A percentile compares a stretch with the other conserved stretches of the same genome.
Conservation (phyloP, 163 green algal genomes). For the Scenedesmus sp. region DNA sequence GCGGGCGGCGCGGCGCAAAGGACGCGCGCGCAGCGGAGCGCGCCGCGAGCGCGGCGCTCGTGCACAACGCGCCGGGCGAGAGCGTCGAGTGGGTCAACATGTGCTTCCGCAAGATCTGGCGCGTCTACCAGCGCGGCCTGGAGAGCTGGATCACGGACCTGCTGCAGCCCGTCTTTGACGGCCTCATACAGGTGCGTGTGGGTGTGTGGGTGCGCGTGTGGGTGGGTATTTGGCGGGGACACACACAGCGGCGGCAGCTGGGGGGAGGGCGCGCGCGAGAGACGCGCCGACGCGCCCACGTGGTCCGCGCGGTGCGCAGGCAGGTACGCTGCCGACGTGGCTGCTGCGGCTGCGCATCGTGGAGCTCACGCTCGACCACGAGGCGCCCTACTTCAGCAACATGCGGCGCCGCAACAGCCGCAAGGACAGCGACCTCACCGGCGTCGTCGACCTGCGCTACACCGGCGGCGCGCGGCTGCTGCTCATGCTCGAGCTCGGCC, state of each 20-base stretch:
- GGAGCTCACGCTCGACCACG: constrained; percentile 95
- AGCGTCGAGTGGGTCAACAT: constrained; percentile 96
- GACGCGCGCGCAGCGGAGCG: constrained; percentile 22
- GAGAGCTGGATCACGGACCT: constrained; percentile 91
- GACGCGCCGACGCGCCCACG: too few relatives aligned
- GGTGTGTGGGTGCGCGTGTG: too few relatives aligned
- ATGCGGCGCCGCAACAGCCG: constrained; percentile 83
- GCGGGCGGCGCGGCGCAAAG: not conserved
- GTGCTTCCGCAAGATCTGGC: constrained; percentile 93
- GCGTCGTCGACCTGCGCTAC: constrained; percentile 92
- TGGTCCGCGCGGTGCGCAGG: too few relatives aligned
- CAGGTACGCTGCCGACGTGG: constrained; percentile 24
- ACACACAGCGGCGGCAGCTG: too few relatives aligned
- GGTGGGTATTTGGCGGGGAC: too few relatives aligned
- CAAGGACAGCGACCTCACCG: constrained; percentile 85
- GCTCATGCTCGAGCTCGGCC: constrained; percentile 89
- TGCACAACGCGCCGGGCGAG: constrained; percentile 66
- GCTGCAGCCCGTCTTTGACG: constrained; percentile 93
- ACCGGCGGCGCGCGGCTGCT: constrained; percentile 93
- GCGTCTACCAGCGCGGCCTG: constrained; percentile 91
- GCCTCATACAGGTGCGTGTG: constrained; percentile 58
- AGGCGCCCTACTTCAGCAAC: constrained; percentile 90
- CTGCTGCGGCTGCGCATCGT: constrained; percentile 85
- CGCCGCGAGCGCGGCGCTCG: not conserved
- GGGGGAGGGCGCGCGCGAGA: too few relatives aligned